Base-by-base conservation (phyloP, 2,329 filamentous ascomycete genomes). In the Colletotrichum truncatum region DNA sequence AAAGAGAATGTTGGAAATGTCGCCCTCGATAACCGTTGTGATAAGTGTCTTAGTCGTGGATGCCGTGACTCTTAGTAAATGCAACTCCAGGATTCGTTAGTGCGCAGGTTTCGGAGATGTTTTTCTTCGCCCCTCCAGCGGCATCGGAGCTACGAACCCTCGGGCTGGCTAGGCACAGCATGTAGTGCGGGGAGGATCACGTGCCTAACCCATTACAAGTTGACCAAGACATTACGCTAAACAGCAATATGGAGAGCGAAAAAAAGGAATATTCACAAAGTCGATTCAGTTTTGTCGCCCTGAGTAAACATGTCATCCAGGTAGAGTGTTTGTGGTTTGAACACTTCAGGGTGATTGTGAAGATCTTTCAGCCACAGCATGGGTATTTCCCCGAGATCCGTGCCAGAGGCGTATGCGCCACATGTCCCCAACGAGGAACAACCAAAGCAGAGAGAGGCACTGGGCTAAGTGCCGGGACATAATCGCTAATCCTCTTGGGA, bases 41-140 rank as follows among this genome's bases (percentile, higher is more conserved):
- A 46, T 8, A 23, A 46, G n/a, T 14, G 12, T 21, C 8, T n/a
- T 5, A 43, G 38, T 43, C 28, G 41, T 21, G 39, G 26, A 11
- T 16, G 14, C 25, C 21, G 53, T 34, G 49, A 38, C 32, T 45
- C 34, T 39, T 36, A 66, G 53, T 41, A 59, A 21, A 38, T 30
- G 49, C 25, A 16, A 34, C 16, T 23, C 43, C 12, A n/a, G 14
- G 34, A 46, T 55, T 45, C 52, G 49, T 43, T 66, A 49, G 49
- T 41, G 63, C 18, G 30, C 23, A 51, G 49, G 34, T 61, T 39
- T 53, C 25, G 16, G 28, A 66, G 30, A 63, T 18, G 52, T 32
- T 66, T 66, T 66, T 57, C 49, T 57, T 57, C 32, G 64, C 57
- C 23, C 59, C 49, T 57, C 48, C 36, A 65, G 62, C 64, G 64